Conservation (phyloP, 768 basidiomycete genomes). For the Boletellus ananas region DNA sequence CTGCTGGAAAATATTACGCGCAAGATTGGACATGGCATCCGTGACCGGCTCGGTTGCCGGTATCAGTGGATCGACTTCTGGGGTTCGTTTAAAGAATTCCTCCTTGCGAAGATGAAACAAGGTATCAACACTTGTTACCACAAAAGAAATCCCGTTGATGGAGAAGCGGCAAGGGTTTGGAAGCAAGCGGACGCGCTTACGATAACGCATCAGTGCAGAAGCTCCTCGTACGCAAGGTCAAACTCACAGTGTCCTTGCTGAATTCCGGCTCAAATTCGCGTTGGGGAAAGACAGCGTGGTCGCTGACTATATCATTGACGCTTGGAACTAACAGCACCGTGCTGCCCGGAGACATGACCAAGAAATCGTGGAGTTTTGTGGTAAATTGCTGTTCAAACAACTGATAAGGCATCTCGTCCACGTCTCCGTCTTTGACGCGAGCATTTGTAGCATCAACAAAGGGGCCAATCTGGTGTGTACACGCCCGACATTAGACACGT, state of each 20-base stretch:
- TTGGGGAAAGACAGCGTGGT: conserved; percentile 86
- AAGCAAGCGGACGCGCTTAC: conserved; percentile 69
- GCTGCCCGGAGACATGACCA: conserved; percentile 62
- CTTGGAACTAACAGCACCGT: conserved; percentile 79
- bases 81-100: conserved; percentile 66
- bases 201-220: background rate
- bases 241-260: conserved; percentile 49
- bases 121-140: conserved; percentile 77
- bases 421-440: conserved; percentile 68
- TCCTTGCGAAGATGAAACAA: conserved; percentile 88
- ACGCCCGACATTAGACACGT: background rate
- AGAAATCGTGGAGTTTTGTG: conserved; percentile 50
- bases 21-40: conserved; percentile 79
- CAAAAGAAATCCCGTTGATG: conserved; percentile 82
- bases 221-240: background rate
- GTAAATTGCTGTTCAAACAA: conserved; percentile 69
- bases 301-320: conserved; percentile 73
- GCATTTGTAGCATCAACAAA: conserved; percentile 82
- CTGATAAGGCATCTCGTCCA: conserved; percentile 56
- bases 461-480: conserved; percentile 69
- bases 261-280: conserved; percentile 48
- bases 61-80: conserved; percentile 52
- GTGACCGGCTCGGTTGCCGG: conserved; percentile 42
- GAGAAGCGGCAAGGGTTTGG: conserved; percentile 86
- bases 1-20: conserved; percentile 81